phyloP scores from a whole-genome alignment of 495 filamentous ascomycete species.

The Penicillium steckii region DNA sequence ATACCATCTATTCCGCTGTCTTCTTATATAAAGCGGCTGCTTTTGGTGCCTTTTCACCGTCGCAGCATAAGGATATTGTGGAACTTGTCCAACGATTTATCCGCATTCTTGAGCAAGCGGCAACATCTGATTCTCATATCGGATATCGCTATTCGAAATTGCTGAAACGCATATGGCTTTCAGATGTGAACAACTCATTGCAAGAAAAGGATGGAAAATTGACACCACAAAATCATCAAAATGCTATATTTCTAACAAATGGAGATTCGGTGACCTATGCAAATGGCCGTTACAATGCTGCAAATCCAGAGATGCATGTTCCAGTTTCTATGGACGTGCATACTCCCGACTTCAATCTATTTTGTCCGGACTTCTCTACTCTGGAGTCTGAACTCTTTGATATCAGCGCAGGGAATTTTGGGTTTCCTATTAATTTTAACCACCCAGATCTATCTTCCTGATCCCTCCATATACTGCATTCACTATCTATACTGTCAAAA shows the following conservation, averaged over 20 bases:
- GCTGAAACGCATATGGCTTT: not conserved
- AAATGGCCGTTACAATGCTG: not conserved
- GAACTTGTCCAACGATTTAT: slow-evolving; percentile 2
- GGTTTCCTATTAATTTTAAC: not conserved
- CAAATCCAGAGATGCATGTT: not conserved
- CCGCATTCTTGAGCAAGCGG: not conserved
- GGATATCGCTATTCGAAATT: not conserved
- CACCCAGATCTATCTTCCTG: not conserved
- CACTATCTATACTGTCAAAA: not conserved
- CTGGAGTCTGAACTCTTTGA: slow-evolving; percentile 1
- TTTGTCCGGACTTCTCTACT: slow-evolving; percentile 5
- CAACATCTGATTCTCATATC: slow-evolving; percentile 1
- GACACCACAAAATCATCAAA: not conserved
- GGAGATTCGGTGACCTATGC: not conserved
- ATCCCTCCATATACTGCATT: not conserved
- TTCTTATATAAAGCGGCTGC: slow-evolving; percentile 6
- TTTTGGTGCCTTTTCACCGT: not conserved
- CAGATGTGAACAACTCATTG: not conserved
- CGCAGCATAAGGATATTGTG: not conserved
- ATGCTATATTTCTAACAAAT: not conserved
- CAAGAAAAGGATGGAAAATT: not conserved
- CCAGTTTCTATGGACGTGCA: not conserved
- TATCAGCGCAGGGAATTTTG: not conserved
- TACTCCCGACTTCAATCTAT: slow-evolving; percentile 3
- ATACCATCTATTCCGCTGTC: slow-evolving; percentile 3